These are phyloP conservation scores for Leccinum incarnatum DNA, from an alignment of 768 basidiomycete species.

Conservation along the genomic window DNA sequence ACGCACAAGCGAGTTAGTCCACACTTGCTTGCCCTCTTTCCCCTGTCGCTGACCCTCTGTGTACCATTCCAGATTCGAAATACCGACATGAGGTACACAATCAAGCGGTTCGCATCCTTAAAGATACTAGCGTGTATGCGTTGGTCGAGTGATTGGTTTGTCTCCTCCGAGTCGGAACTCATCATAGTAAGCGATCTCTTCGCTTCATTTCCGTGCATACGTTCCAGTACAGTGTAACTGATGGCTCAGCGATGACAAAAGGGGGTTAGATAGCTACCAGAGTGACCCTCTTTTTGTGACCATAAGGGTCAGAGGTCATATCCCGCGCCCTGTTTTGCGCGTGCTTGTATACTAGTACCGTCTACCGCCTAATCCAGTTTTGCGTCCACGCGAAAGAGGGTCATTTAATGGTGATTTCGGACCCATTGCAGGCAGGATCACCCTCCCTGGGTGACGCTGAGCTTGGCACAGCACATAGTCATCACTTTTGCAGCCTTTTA, in stretches of 20 bases:
- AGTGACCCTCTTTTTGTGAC: background rate
- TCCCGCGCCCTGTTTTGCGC: conserved; percentile 1
- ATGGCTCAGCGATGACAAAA: conserved; percentile 1
- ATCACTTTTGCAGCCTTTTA: background rate
- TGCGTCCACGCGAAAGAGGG: background rate
- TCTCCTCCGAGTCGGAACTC: background rate
- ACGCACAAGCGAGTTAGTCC: background rate
- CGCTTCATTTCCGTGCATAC: background rate
- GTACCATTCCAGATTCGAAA: conserved; percentile 10
- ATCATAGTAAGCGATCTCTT: conserved; percentile 15
- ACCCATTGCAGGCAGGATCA: background rate
- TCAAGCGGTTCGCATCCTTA: conserved; percentile 35
- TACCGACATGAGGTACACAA: conserved; percentile 43
- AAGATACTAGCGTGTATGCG: conserved; percentile 41
- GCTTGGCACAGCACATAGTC: no score
- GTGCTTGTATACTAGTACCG: conserved; percentile 12
- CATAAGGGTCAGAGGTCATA: background rate
- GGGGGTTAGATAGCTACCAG: conserved; percentile 1
- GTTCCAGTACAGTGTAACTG: conserved; percentile 8
- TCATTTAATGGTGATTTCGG: background rate
- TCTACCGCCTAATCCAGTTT: background rate
- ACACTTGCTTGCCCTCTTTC: background rate
- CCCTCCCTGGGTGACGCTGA: no score
- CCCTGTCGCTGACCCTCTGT: background rate
- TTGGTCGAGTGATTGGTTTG: conserved; percentile 39